Percentiles rank a stretch among this genome's conserved stretches.
These are phyloP conservation scores for Talaromyces stipitatus DNA, from an alignment of 495 filamentous ascomycete species.

Conservation along the genomic window DNA sequence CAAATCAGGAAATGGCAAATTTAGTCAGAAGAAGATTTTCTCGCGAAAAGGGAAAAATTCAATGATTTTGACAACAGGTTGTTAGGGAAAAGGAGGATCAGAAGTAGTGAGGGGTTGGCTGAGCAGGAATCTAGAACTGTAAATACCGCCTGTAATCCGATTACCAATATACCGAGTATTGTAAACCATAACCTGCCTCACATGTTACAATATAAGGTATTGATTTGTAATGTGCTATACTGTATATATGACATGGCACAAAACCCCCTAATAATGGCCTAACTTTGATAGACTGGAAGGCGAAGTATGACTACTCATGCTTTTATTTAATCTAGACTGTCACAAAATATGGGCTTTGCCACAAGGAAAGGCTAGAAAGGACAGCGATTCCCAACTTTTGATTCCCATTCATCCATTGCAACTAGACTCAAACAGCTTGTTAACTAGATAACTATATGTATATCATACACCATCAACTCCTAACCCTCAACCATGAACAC, in stretches of 20 bases:
- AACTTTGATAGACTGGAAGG: too few species aligned
- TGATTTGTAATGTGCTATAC: not conserved
- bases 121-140: not conserved
- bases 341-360: not conserved
- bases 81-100: not conserved
- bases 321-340: not conserved
- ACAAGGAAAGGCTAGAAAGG: not conserved
- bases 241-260: too few species aligned
- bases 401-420: not conserved
- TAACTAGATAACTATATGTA: conserved; percentile 1
- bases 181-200: not conserved
- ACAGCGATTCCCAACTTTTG: not conserved
- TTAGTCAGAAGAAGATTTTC: not conserved
- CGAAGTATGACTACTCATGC: too few species aligned
- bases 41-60: not conserved
- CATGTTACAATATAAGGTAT: not conserved
- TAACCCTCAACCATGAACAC: conserved; percentile 16
- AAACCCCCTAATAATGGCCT: too few species aligned
- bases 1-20: not conserved
- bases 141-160: not conserved
- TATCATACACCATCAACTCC: conserved; percentile 23
- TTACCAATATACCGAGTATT: not conserved
- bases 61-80: not conserved
- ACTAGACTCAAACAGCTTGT: not conserved
- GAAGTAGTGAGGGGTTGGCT: not conserved